These are phyloP conservation scores for Penicillium simplicissimum DNA, from an alignment of 495 filamentous ascomycete species.

Conservation along the genomic window DNA sequence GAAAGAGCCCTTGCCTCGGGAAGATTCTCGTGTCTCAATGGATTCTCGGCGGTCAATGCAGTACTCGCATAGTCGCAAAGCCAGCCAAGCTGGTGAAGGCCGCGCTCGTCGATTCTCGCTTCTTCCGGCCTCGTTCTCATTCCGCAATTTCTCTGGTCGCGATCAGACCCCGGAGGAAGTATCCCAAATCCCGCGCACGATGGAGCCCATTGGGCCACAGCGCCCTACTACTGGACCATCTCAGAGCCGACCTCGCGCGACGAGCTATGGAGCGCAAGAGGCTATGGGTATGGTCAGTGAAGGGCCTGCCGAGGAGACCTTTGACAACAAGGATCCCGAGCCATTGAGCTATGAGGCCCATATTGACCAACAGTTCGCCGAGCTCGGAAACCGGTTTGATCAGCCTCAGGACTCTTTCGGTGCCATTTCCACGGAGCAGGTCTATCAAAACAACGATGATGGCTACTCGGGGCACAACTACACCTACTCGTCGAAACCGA, in stretches of 20 bases:
- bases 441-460: slow-evolving; percentile 35
- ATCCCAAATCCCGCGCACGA: slow-evolving; percentile 30
- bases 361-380: slow-evolving; percentile 49
- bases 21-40: slow-evolving; percentile 69
- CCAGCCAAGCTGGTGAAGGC: slow-evolving; percentile 78
- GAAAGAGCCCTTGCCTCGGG: slow-evolving; percentile 57
- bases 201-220: slow-evolving; percentile 29
- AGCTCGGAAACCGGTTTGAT: slow-evolving; percentile 37
- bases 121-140: slow-evolving; percentile 72
- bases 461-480: slow-evolving; percentile 41
- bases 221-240: slow-evolving; percentile 39
- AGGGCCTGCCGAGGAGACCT: slow-evolving; percentile 35
- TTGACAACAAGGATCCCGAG: slow-evolving; percentile 26
- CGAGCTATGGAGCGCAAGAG: slow-evolving; percentile 43
- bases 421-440: slow-evolving; percentile 36
- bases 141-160: slow-evolving; percentile 52
- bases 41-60: slow-evolving; percentile 81
- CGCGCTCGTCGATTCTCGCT: slow-evolving; percentile 76
- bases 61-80: slow-evolving; percentile 73
- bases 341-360: slow-evolving; percentile 44
- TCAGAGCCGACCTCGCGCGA: slow-evolving; percentile 30
- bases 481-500: slow-evolving; percentile 44
- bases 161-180: slow-evolving; percentile 44
- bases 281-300: slow-evolving; percentile 34
- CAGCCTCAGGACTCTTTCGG: slow-evolving; percentile 36